Evolutionary conservation across 306 rosid species (phyloP).

Genomic region (Inga oerstediana): DNA sequence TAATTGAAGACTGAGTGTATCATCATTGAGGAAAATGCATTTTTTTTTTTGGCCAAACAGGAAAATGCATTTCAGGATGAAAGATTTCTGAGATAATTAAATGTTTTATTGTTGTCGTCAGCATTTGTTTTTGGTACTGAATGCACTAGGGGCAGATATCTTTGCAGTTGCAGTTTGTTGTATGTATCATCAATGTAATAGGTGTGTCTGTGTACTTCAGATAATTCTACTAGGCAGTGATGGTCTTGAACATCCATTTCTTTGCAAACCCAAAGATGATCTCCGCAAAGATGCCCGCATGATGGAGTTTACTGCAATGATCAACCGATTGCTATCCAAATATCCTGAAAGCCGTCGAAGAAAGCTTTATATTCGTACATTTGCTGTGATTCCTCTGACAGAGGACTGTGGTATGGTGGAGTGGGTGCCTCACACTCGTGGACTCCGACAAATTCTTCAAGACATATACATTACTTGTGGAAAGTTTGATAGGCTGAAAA

Average conservation of each 20-base stretch:
- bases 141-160: not conserved
- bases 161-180: not conserved
- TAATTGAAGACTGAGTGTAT: slow-evolving; percentile 20
- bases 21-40: slow-evolving; percentile 22
- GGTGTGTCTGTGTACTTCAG: slow-evolving; percentile 50
- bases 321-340: slow-evolving; percentile 84
- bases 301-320: slow-evolving; percentile 99
- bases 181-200: slow-evolving; percentile 29
- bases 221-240: slow-evolving; percentile 91
- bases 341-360: slow-evolving; percentile 92
- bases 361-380: slow-evolving; percentile 95
- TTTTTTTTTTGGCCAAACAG: not conserved
- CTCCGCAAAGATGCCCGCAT: slow-evolving; percentile 98
- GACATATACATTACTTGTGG: slow-evolving; percentile 83
- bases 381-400: slow-evolving; percentile 93
- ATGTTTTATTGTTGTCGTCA: not conserved
- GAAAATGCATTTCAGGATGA: slow-evolving; percentile 19
- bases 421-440: slow-evolving; percentile 98
- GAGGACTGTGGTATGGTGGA: slow-evolving; percentile 99
- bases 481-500: slow-evolving; percentile 83
- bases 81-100: not conserved
- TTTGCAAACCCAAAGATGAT: slow-evolving; percentile 98
- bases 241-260: slow-evolving; percentile 84
- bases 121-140: not conserved
- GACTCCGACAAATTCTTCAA: slow-evolving; percentile 90